Conservation (phyloP, 2,329 filamentous ascomycete species). For the Aspergillus sergii region DNA sequence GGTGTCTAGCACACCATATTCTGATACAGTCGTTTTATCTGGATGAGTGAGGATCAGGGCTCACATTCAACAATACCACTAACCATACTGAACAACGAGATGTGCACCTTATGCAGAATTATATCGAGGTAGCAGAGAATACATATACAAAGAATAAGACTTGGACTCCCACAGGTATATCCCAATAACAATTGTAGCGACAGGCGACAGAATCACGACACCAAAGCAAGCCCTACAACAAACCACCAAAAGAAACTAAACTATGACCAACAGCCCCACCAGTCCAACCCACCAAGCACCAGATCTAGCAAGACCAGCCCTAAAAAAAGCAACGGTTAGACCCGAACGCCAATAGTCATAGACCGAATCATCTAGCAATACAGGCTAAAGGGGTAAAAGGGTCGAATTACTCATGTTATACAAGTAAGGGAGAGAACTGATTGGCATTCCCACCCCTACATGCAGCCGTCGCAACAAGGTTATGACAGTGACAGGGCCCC, state of each 20-base stretch:
- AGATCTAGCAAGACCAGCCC: not conserved
- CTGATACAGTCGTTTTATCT: not conserved
- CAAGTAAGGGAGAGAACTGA: not conserved
- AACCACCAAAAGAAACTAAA: not conserved
- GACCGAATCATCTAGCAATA: too few species aligned
- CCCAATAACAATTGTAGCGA: not conserved
- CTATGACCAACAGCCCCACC: not conserved
- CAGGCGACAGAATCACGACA: not conserved
- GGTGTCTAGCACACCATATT: not conserved
- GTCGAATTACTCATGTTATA: not conserved
- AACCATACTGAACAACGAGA: not conserved
- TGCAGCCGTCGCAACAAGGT: not conserved
- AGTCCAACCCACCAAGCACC: not conserved
- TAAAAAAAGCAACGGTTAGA: not conserved
- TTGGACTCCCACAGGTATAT: not conserved
- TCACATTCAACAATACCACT: not conserved
- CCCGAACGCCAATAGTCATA: not conserved
- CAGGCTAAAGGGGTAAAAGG: too few species aligned
- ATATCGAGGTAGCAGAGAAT: not conserved
- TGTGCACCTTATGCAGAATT: not conserved
- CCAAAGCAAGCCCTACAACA: not conserved
- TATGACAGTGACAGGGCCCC: not conserved
- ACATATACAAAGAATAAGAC: not conserved
- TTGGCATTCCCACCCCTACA: not conserved
- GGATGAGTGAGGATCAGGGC: not conserved